Base-by-base conservation (phyloP, 805 yeast species). In the Alloascoidea hylecoeti region DNA sequence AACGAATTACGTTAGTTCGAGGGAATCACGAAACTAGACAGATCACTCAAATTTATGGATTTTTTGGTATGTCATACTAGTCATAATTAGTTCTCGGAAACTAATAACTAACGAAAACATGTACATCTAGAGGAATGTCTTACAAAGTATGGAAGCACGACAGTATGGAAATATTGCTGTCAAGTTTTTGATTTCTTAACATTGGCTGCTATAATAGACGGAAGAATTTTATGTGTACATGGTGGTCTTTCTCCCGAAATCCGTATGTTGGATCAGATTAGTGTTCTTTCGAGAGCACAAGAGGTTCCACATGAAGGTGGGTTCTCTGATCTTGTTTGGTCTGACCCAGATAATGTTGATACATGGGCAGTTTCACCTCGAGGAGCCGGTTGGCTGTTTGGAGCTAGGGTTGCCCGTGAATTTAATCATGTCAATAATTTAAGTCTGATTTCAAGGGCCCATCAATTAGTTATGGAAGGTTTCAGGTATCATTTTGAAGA, bases 261-360 rank as follows among this genome's bases (percentile, higher is more conserved):
- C 45, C 74, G 97, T 56, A 88, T 92, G 95, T 68, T 89, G 47
- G 98, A 89, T 57, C 98, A 89, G 60, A 86, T 89, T 46, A 68
- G 97, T 50, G 97, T 89, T 15, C 65, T 89, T 41, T 80, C 92
- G 38, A 70, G 98, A 52, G 97, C 97, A 2, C 97, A 89, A 59
- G 97, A 89, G 60, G 96, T 89, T 36, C 98, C 98, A 2, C 97
- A 92, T 56, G 98, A 89, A 61, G 98, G 98, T 48, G 97, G 96
- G 2, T 89, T 89, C 57, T 92, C 96, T 54, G 98, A 89, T 58
- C 70, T 89, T 50, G 88, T 89, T 32, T 89, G 98, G 98, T 79
- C 94, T 15, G 98, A 89, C 53, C 98, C 98, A 1, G 97, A 89
- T 56, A 88, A 88, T 51, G 95, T 88, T 34, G 96, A 85, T 49